Evolutionary conservation across 257 asterid genomes (phyloP).

Genomic region (Cinchona pubescens): DNA sequence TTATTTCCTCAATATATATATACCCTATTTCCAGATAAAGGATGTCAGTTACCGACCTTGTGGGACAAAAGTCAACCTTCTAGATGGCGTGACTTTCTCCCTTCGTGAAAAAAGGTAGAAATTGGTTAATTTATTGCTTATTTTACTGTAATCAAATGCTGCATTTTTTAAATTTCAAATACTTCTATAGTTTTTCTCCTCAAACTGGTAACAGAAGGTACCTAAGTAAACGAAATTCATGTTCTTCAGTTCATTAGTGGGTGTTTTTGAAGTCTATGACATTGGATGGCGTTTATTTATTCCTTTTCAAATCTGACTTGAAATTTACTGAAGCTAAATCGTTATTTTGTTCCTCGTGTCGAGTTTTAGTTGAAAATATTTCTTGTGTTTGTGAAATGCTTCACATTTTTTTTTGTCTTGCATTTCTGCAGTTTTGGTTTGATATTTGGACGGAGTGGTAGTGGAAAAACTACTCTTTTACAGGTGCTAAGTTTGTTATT

Average conservation of each 20-base stretch:
- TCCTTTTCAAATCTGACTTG: neutral
- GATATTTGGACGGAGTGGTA: constrained; percentile 93
- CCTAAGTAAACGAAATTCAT: neutral
- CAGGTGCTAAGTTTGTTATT: constrained; percentile 52
- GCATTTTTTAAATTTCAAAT: too few relatives aligned
- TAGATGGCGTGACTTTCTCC: constrained; percentile 61
- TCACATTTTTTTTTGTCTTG: neutral
- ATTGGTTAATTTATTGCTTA: neutral
- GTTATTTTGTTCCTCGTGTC: neutral
- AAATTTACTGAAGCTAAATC: neutral
- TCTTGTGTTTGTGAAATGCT: neutral
- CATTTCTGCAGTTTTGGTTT: constrained; percentile 59
- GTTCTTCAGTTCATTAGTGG: neutral
- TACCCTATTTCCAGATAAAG: constrained; percentile 46
- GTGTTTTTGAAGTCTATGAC: neutral
- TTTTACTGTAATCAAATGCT: neutral
- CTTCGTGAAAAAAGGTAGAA: constrained; percentile 73
- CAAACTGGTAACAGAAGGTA: neutral
- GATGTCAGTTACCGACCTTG: constrained; percentile 72
- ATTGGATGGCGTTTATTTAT: neutral
- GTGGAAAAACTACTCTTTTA: constrained; percentile 91
- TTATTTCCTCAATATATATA: neutral
- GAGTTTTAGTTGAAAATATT: neutral
- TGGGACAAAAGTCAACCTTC: constrained; percentile 72
- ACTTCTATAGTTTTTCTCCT: neutral